Conservation (phyloP, 2,329 filamentous ascomycete genomes). For the Paecilomyces fulvus region DNA sequence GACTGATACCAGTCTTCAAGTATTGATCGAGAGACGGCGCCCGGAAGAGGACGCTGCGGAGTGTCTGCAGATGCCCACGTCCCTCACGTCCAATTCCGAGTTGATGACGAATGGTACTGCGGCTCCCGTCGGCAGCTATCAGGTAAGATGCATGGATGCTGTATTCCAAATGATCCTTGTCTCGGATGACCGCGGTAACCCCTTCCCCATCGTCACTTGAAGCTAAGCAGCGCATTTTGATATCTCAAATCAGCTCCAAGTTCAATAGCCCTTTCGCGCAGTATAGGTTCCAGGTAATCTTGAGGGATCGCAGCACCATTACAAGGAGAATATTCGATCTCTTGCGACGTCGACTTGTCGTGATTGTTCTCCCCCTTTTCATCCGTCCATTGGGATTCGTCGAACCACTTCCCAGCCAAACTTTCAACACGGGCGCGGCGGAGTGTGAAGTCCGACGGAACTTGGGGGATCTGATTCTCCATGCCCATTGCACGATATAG, state of each 20-base stretch:
- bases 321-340: no score
- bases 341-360: no score
- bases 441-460: no score
- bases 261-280: slow-evolving; percentile 23
- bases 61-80: slow-evolving; percentile 14
- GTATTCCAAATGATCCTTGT: slow-evolving; percentile 4
- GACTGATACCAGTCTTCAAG: slow-evolving; percentile 5
- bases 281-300: slow-evolving; percentile 33
- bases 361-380: no score
- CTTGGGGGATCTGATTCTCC: no score
- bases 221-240: slow-evolving; percentile 16
- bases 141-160: slow-evolving; percentile 27
- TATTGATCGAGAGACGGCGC: background rate
- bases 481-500: no score
- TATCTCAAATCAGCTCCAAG: slow-evolving; percentile 29
- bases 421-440: no score
- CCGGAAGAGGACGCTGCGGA: slow-evolving; percentile 12
- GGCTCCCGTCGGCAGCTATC: slow-evolving; percentile 25
- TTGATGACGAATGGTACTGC: slow-evolving; percentile 6
- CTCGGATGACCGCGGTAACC: slow-evolving; percentile 17
- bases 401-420: no score
- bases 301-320: slow-evolving; percentile 26
- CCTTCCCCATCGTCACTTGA: slow-evolving; percentile 16
- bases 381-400: no score
- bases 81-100: slow-evolving; percentile 5